Evolutionary conservation across 1,284 basidiomycete genomes (phyloP).

Genomic region (Cutaneotrichosporon dermatis): DNA sequence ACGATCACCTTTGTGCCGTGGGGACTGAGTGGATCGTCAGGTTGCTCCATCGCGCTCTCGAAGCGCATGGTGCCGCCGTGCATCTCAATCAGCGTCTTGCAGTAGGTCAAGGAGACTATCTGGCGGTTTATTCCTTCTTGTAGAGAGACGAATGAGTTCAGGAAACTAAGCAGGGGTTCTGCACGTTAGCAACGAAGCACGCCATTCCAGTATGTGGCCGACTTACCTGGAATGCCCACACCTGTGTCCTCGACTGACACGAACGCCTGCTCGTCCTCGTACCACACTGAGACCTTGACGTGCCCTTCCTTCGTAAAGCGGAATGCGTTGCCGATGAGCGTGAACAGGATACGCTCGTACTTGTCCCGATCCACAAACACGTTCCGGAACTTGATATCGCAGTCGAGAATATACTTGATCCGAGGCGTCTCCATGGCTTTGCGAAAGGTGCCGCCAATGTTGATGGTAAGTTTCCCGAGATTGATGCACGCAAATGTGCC

Average conservation of each 20-base stretch:
- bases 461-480: constrained; percentile 44
- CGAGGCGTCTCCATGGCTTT: constrained; percentile 32
- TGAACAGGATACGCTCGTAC: constrained; percentile 51
- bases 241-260: constrained; percentile 48
- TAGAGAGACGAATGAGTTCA: not conserved
- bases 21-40: not conserved
- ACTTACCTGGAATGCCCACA: constrained; percentile 44
- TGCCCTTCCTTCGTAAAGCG: constrained; percentile 42
- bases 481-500: constrained; percentile 46
- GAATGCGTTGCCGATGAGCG: constrained; percentile 47
- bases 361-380: constrained; percentile 48
- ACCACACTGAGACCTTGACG: constrained; percentile 29
- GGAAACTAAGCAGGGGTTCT: not conserved
- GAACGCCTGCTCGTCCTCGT: constrained; percentile 25
- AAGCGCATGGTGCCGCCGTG: not conserved
- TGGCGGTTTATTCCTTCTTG: not conserved
- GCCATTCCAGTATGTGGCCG: too few relatives aligned
- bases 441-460: constrained; percentile 49
- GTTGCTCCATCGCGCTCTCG: not conserved
- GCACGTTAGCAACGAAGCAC: not conserved
- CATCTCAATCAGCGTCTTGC: not conserved
- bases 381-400: constrained; percentile 35
- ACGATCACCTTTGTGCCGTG: not conserved
- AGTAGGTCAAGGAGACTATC: not conserved
- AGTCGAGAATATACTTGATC: constrained; percentile 43